Evolutionary conservation across 2,329 filamentous ascomycete genomes (phyloP).

Genomic region (Dactylonectria macrodidyma): DNA sequence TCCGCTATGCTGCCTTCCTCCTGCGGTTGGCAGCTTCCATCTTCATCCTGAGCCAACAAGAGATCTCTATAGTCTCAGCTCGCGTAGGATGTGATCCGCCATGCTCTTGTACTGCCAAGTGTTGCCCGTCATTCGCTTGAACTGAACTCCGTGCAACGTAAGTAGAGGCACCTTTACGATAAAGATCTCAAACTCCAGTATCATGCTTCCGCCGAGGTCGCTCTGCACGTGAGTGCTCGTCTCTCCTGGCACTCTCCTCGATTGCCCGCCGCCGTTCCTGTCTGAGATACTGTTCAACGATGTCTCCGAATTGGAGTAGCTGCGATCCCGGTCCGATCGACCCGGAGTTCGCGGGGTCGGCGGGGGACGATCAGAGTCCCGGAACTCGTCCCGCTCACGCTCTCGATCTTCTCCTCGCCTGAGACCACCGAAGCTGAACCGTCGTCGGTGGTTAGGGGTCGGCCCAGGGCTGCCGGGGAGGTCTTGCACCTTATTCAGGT

Average conservation of each 20-base stretch:
- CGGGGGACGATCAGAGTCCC: constrained; percentile 67
- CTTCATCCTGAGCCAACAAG: neutral
- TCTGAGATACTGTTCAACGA: constrained; percentile 82
- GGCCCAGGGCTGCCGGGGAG: constrained; percentile 71
- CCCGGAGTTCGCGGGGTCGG: constrained; percentile 61
- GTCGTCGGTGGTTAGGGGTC: constrained; percentile 75
- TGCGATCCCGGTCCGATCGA: constrained; percentile 72
- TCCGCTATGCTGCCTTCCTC: constrained; percentile 2
- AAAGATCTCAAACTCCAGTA: constrained; percentile 93
- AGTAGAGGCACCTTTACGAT: constrained; percentile 98
- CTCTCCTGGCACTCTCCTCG: constrained; percentile 80
- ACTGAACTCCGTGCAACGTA: constrained; percentile 94
- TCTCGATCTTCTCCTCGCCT: constrained; percentile 72
- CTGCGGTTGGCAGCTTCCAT: constrained; percentile 5
- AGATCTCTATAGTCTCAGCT: constrained; percentile 78
- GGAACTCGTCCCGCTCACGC: constrained; percentile 79
- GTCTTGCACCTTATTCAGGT: constrained; percentile 81
- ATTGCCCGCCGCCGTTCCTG: constrained; percentile 50
- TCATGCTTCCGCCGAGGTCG: constrained; percentile 87
- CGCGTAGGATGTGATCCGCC: constrained; percentile 94
- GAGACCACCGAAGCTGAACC: constrained; percentile 86
- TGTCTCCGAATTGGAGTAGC: constrained; percentile 89
- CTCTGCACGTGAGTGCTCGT: constrained; percentile 93
- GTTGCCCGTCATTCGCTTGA: constrained; percentile 95
- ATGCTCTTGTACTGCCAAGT: constrained; percentile 99